Evolutionary conservation across 306 rosid genomes (phyloP).

Genomic region (Argentina anserina): DNA sequence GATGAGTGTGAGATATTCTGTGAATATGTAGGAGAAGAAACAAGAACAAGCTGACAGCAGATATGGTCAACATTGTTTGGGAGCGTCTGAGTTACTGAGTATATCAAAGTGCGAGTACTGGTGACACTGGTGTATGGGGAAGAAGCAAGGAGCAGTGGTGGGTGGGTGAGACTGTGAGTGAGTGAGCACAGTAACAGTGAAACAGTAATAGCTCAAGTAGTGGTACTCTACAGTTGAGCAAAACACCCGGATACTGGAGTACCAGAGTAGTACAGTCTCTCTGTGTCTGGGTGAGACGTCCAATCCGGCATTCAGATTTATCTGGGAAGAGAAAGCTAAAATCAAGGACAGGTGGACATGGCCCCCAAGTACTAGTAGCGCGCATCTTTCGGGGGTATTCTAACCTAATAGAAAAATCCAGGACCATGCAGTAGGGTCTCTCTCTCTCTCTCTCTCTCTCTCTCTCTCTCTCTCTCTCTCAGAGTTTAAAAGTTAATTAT

Average conservation of each 20-base stretch:
- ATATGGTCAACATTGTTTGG: background rate
- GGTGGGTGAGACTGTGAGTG: slow-evolving; percentile 20
- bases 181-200: background rate
- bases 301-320: background rate
- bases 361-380: slow-evolving; percentile 32
- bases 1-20: background rate
- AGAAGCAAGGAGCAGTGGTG: slow-evolving; percentile 32
- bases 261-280: background rate
- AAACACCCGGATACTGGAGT: background rate
- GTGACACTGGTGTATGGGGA: slow-evolving; percentile 36
- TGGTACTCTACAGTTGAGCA: background rate
- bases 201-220: background rate
- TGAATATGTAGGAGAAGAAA: background rate
- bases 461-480: background rate
- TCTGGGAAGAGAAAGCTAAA: background rate
- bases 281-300: background rate
- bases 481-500: background rate
- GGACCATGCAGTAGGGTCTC: background rate
- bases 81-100: background rate
- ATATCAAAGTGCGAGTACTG: background rate
- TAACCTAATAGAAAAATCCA: background rate
- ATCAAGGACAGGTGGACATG: background rate
- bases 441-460: background rate
- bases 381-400: slow-evolving; percentile 60
- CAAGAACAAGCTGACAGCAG: background rate